Evolutionary conservation across 163 green algal species (phyloP), one percentile per base, ranked within the genome.

Genomic region (Trebouxiophyceae sp.): DNA sequence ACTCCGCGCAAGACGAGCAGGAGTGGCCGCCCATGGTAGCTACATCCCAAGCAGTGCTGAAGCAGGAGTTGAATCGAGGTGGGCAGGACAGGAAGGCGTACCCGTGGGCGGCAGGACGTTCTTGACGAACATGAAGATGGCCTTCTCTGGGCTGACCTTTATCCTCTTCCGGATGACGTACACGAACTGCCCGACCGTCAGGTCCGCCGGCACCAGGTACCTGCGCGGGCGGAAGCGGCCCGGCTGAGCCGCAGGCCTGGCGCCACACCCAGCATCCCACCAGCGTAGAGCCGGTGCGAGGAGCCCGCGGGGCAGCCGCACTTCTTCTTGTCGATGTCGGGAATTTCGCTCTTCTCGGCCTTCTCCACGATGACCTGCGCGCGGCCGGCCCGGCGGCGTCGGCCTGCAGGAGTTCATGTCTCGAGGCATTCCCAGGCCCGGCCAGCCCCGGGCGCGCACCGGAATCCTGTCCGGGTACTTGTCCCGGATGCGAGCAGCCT

Each of bases 291-390:
- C 33, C 5, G 8, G 8, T 4, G 5, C 29, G 7, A 31, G n/a
- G 45, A 44, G 45, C 39, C 33, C 0, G 0, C 33, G 3, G 2
- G 45, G 28, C n/a, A n/a, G n/a, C n/a, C 75, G 62, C 57, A 97
- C 93, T 99, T 99, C 74, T 99, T 98, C 88, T 99, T 99, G 83
- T 99, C 94, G 46, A 99, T 98, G 66, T 96, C 91, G n/a, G 94
- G 90, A 50, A 99, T 97, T 66, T 98, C 89, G 63, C 83, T 96
- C 60, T 86, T 91, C 63, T 93, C 86, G 1, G 93, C 89, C 67
- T 95, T 94, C 77, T 99, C 94, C 19, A 99, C 94, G 57, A 99
- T 99, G 6, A 99, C 92, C 92, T 98, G 81, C 60, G 3, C 47
- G 20, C 5, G n/a, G n/a, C n/a, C n/a, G n/a, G n/a, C n/a, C n/a